phyloP scores from a whole-genome alignment of 1,284 basidiomycete species.

The Ustilago tritici region DNA sequence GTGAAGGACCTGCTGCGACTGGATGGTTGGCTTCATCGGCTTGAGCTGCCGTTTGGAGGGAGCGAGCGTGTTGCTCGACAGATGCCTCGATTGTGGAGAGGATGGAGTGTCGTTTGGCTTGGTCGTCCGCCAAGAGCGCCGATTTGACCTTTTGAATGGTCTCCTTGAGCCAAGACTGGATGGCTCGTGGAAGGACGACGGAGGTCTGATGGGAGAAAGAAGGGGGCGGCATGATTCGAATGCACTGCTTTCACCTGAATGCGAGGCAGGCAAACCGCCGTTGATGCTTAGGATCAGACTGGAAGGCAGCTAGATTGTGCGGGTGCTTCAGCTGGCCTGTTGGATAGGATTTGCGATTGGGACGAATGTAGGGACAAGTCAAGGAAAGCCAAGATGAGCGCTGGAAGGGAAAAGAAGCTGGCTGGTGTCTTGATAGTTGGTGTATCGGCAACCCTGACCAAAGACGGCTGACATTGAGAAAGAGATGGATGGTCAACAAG shows the following conservation, averaged over 20 bases:
- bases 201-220: slow-evolving; percentile 51
- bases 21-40: slow-evolving; percentile 44
- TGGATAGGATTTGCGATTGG: not conserved
- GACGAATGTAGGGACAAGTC: not conserved
- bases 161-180: slow-evolving; percentile 52
- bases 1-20: slow-evolving; percentile 33
- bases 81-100: slow-evolving; percentile 32
- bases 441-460: slow-evolving; percentile 52
- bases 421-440: slow-evolving; percentile 52
- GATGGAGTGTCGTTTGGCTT: slow-evolving; percentile 32
- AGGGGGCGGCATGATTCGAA: slow-evolving; percentile 39
- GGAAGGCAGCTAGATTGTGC: no score
- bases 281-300: not conserved
- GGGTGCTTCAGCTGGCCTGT: not conserved
- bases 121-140: slow-evolving; percentile 26
- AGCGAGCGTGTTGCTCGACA: slow-evolving; percentile 31
- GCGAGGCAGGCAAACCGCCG: not conserved
- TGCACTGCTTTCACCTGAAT: not conserved
- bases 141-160: slow-evolving; percentile 36
- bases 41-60: slow-evolving; percentile 27
- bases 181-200: slow-evolving; percentile 34
- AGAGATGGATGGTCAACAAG: slow-evolving; percentile 11
- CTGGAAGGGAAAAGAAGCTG: slow-evolving; percentile 10
- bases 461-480: slow-evolving; percentile 51
- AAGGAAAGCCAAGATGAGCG: not conserved